A percentile compares a stretch with the other conserved stretches of the same genome.
Conservation (phyloP, 2,329 filamentous ascomycete species). For the Trichophyton benhamiae region DNA sequence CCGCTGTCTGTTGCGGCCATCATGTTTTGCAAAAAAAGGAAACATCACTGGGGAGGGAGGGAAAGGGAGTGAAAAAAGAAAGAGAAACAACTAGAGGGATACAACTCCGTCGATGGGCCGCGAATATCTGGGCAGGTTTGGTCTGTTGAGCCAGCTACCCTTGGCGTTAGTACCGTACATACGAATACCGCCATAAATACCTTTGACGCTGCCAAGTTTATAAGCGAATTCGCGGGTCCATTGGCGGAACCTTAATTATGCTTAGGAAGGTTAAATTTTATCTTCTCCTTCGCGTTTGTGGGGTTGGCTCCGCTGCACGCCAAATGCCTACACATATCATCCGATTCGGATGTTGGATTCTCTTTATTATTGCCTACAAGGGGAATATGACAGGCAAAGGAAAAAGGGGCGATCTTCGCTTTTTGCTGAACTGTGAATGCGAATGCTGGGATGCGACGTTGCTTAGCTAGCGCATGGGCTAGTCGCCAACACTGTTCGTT, state of each 20-base stretch:
- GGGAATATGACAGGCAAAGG: neutral
- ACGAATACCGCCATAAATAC: neutral
- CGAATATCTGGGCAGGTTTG: neutral
- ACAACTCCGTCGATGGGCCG: no score
- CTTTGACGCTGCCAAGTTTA: neutral
- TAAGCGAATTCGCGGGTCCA: slow-evolving; percentile 3
- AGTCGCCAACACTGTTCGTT: neutral
- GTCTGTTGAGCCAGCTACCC: neutral
- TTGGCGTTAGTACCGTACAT: neutral
- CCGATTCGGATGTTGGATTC: neutral
- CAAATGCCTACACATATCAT: neutral
- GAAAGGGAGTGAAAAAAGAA: neutral
- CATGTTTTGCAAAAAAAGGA: neutral
- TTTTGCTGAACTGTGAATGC: neutral
- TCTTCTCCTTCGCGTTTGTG: neutral
- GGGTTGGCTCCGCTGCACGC: neutral
- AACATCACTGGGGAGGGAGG: neutral
- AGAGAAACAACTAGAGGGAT: neutral
- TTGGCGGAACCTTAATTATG: slow-evolving; percentile 4
- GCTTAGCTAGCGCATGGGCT: no score
- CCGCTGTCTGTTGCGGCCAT: neutral
- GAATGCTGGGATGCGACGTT: neutral
- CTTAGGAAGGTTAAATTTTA: slow-evolving; percentile 3
- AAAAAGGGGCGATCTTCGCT: neutral
- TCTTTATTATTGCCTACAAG: neutral